Conservation (phyloP, 1,284 basidiomycete genomes). For the Bondarzewia mesenterica region DNA sequence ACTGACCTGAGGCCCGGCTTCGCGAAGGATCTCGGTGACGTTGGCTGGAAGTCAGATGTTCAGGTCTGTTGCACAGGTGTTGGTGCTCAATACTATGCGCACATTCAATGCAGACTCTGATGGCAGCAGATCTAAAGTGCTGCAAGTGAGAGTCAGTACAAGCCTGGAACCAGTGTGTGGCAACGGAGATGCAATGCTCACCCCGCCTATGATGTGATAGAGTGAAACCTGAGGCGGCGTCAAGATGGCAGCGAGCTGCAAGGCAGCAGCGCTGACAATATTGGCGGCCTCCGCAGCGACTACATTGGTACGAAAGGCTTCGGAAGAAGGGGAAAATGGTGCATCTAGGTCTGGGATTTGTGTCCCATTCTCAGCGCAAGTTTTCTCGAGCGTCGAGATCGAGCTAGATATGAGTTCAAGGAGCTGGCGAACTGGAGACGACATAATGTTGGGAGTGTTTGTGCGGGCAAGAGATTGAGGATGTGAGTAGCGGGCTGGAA, state of each 20-base stretch:
- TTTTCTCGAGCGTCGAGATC: background rate
- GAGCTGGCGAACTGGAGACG: background rate
- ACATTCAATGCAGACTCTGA: background rate
- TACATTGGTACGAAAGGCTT: background rate
- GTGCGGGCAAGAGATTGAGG: no score
- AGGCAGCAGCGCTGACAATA: background rate
- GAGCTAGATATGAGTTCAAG: background rate
- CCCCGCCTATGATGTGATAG: background rate
- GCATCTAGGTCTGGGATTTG: background rate
- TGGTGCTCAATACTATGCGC: background rate
- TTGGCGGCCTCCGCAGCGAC: background rate
- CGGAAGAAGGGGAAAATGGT: background rate
- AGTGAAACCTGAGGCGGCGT: background rate
- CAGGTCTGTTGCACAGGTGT: background rate
- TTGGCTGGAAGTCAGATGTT: constrained; percentile 12
- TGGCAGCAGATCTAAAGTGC: background rate
- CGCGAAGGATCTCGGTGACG: constrained; percentile 28
- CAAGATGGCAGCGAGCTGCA: background rate
- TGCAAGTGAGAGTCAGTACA: background rate
- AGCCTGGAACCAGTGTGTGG: background rate
- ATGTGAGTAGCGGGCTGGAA: no score
- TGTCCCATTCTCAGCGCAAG: background rate
- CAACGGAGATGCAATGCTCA: background rate
- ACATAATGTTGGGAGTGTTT: background rate
- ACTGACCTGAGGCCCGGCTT: constrained; percentile 24